Conservation (phyloP, 1,139 yeast species). For the Protomyces lactucae-debilis region DNA sequence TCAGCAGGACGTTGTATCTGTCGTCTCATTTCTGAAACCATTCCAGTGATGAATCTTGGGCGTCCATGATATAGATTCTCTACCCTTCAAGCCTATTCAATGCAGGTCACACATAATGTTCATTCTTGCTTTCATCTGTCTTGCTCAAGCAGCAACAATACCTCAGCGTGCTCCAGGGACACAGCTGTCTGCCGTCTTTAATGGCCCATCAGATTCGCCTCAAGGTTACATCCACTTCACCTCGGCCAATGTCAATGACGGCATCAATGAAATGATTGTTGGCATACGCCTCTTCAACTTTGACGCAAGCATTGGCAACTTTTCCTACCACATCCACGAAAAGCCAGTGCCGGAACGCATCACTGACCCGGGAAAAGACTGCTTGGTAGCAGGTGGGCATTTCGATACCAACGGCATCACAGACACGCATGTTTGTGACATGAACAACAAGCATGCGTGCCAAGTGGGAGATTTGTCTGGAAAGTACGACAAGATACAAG, state of each 20-base stretch:
- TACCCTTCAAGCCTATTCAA: too few species aligned
- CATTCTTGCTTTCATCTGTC: not conserved
- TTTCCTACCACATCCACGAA: constrained; percentile 10
- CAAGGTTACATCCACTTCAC: not conserved
- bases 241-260: not conserved
- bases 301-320: not conserved
- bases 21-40: not conserved
- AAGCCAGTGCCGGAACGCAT: constrained; percentile 7
- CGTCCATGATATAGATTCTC: too few species aligned
- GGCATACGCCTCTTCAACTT: constrained; percentile 9
- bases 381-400: constrained; percentile 14
- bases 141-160: not conserved
- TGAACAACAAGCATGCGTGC: not conserved
- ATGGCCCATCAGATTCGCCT: not conserved
- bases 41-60: too few species aligned
- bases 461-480: constrained; percentile 22
- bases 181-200: not conserved
- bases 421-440: not conserved
- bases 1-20: not conserved
- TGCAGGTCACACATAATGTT: not conserved
- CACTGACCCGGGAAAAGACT: not conserved
- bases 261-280: not conserved
- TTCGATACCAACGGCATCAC: constrained; percentile 1
- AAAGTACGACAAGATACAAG: constrained; percentile 6
- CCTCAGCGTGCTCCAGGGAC: not conserved